Evolutionary conservation across 768 basidiomycete species (phyloP).

Genomic region (Boletus subcaerulescens): DNA sequence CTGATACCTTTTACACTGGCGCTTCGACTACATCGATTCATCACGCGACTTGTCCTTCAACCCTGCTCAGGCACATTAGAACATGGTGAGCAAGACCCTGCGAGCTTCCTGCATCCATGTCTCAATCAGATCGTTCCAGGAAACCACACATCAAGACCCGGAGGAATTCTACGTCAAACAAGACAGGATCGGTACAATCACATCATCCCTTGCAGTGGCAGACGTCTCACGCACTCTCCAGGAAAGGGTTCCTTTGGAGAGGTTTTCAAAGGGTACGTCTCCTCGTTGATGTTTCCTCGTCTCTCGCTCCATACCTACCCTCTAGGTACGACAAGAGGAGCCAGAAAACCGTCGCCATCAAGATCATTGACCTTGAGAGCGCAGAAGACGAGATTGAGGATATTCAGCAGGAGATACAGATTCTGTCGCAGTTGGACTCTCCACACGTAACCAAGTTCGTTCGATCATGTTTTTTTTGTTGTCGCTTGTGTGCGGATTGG

Average conservation of each 20-base stretch:
- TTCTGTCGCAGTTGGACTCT: conserved; percentile 93
- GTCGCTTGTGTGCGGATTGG: conserved; percentile 26
- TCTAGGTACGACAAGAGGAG: conserved; percentile 93
- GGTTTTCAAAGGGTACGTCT: conserved; percentile 91
- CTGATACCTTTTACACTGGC: conserved; percentile 2
- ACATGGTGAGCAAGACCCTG: conserved; percentile 20
- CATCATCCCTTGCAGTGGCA: conserved; percentile 8
- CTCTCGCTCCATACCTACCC: conserved; percentile 3
- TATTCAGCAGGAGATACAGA: conserved; percentile 98
- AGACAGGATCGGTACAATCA: conserved; percentile 83
- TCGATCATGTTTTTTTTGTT: conserved; percentile 20
- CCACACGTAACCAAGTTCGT: conserved; percentile 92
- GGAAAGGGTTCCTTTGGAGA: conserved; percentile 99
- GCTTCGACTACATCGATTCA: background rate
- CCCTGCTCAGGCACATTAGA: background rate
- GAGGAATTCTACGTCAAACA: conserved; percentile 97
- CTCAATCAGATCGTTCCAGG: conserved; percentile 39
- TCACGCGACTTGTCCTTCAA: conserved; percentile 13
- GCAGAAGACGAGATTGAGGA: conserved; percentile 99
- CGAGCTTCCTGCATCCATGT: background rate
- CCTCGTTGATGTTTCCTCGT: conserved; percentile 4
- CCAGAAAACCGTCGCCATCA: conserved; percentile 96
- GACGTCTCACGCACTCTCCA: conserved; percentile 32
- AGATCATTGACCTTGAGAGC: conserved; percentile 98
- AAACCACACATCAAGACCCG: conserved; percentile 77